phyloP scores from a whole-genome alignment of 164 flowering plant species.

The Paratinospora sagittata region DNA sequence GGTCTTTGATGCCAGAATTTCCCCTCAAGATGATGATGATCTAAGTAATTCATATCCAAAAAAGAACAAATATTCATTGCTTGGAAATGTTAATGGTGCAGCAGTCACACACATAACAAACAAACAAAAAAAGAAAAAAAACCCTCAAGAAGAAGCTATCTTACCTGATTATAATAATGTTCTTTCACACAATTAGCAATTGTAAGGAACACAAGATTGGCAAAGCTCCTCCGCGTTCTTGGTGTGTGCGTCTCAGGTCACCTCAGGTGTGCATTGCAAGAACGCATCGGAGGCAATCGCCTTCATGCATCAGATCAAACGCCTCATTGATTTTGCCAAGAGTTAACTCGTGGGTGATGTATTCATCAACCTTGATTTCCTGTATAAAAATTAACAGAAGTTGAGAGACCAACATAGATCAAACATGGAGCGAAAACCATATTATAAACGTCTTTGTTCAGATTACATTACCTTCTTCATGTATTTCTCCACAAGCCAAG shows the following conservation, averaged over 20 bases:
- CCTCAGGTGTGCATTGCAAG: constrained; percentile 37
- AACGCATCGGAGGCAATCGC: constrained; percentile 87
- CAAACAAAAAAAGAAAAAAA: no score
- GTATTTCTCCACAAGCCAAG: constrained; percentile 98
- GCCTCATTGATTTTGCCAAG: constrained; percentile 83
- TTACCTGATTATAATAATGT: neutral
- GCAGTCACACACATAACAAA: no score
- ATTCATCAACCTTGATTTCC: constrained; percentile 98
- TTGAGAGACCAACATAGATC: neutral
- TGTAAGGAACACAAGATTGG: neutral
- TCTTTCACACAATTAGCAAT: neutral
- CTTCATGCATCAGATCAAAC: constrained; percentile 86
- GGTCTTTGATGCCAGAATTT: neutral
- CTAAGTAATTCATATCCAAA: neutral
- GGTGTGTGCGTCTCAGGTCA: neutral
- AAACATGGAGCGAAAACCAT: neutral
- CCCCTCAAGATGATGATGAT: no score
- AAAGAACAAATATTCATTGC: neutral
- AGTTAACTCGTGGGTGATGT: constrained; percentile 75
- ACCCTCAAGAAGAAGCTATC: neutral
- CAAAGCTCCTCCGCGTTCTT: neutral
- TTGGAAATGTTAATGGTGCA: neutral
- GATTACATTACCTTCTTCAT: constrained; percentile 71
- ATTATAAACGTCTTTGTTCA: neutral
- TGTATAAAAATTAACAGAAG: constrained; percentile 23